Evolutionary conservation across 2,329 filamentous ascomycete species (phyloP).

Genomic region (Plectosphaerella plurivora): DNA sequence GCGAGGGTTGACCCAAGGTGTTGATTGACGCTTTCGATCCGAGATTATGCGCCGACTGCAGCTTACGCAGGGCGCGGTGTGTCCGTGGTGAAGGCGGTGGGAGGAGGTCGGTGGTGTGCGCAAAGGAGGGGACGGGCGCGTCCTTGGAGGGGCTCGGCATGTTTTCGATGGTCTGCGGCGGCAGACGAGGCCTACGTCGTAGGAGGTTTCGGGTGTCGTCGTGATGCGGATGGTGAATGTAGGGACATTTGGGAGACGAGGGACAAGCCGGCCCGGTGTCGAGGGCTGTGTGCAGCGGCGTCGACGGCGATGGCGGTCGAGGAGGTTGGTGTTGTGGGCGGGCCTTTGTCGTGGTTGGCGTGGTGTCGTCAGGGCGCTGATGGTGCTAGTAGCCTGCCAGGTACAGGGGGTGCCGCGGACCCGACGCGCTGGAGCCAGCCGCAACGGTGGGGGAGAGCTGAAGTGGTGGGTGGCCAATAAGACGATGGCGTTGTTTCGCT

Average conservation of each 20-base stretch:
- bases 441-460: no score
- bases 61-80: constrained; percentile 64
- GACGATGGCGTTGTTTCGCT: no score
- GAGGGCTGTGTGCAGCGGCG: neutral
- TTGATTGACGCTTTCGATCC: constrained; percentile 44
- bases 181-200: neutral
- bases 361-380: neutral
- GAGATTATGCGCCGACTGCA: constrained; percentile 71
- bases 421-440: no score
- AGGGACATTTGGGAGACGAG: neutral
- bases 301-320: neutral
- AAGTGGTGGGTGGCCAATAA: no score
- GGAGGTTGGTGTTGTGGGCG: neutral
- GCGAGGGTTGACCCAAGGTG: constrained; percentile 42
- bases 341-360: neutral
- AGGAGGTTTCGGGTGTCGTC: constrained; percentile 3
- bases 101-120: constrained; percentile 39
- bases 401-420: no score
- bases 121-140: constrained; percentile 13
- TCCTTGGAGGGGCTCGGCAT: constrained; percentile 28
- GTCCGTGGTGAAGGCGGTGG: constrained; percentile 59
- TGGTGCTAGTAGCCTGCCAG: neutral
- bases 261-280: neutral
- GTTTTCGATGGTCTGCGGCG: neutral
- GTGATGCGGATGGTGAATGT: constrained; percentile 3